A percentile compares a stretch with the other conserved stretches of the same genome.
Evolutionary conservation across 176 grass and related monocot species (phyloP).

Genomic region (Pontederia paniculata): DNA sequence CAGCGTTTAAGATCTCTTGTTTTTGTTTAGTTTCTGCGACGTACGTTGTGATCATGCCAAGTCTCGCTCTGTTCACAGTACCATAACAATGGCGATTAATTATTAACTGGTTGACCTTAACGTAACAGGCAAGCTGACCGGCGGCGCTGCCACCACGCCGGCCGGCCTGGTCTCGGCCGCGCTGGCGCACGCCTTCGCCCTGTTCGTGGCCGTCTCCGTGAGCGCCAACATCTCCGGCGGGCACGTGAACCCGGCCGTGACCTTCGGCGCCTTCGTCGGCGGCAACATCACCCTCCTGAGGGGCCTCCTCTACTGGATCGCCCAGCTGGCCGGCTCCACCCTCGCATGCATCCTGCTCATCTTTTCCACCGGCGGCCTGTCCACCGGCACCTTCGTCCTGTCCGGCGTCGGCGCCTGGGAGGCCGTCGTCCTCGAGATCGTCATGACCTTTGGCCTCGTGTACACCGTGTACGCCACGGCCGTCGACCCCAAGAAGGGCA

Average conservation of each 20-base stretch:
- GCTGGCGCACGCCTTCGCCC: constrained; percentile 20
- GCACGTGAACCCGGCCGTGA: constrained; percentile 29
- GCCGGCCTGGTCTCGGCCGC: constrained; percentile 17
- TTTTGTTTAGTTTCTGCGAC: too few species aligned
- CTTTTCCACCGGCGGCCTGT: constrained; percentile 11
- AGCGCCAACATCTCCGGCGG: constrained; percentile 27
- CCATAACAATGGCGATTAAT: too few species aligned
- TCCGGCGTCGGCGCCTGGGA: constrained; percentile 4
- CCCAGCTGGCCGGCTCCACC: constrained; percentile 21
- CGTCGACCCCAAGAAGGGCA: constrained; percentile 3
- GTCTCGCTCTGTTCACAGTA: too few species aligned
- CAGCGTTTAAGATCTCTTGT: too few species aligned
- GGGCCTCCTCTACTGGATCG: constrained; percentile 23
- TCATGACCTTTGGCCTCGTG: constrained; percentile 4
- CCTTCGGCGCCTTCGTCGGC: constrained; percentile 25
- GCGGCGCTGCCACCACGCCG: neutral
- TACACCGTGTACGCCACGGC: constrained; percentile 5
- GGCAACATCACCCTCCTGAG: constrained; percentile 25
- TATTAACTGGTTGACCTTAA: too few species aligned
- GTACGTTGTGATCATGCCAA: too few species aligned
- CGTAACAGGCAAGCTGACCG: constrained; percentile 8
- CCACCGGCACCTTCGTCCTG: constrained; percentile 11
- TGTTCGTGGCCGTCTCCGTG: constrained; percentile 19
- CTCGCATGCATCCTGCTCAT: constrained; percentile 21
- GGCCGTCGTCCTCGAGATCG: neutral